Conservation (phyloP, 805 yeast genomes). For the Scheffersomyces ergatensis region DNA sequence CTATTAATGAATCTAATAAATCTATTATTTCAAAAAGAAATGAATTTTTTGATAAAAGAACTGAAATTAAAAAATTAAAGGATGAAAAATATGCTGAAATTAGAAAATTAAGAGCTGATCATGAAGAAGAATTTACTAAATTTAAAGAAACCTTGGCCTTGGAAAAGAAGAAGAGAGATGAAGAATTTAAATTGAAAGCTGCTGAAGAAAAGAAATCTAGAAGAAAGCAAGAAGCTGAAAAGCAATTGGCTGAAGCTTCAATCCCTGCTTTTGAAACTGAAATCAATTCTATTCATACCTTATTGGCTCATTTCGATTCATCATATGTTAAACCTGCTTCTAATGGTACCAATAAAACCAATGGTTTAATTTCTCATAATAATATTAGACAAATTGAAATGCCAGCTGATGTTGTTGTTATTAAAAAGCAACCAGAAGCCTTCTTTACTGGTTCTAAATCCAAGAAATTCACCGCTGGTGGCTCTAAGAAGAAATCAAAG, state of each 20-base stretch:
- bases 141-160: slow-evolving; percentile 67
- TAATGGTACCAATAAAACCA: slow-evolving; percentile 21
- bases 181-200: slow-evolving; percentile 58
- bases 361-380: slow-evolving; percentile 13
- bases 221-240: slow-evolving; percentile 58
- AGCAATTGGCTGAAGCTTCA: slow-evolving; percentile 69
- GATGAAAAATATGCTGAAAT: slow-evolving; percentile 67
- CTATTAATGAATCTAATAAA: slow-evolving; percentile 58
- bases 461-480: slow-evolving; percentile 38
- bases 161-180: slow-evolving; percentile 66
- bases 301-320: slow-evolving; percentile 77
- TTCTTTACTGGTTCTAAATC: slow-evolving; percentile 48
- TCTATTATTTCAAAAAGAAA: slow-evolving; percentile 65
- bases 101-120: slow-evolving; percentile 68
- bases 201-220: slow-evolving; percentile 51
- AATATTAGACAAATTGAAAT: slow-evolving; percentile 52
- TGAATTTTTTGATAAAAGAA: slow-evolving; percentile 60
- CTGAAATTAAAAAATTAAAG: slow-evolving; percentile 62
- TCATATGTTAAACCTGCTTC: slow-evolving; percentile 53
- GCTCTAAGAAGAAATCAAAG: slow-evolving; percentile 51
- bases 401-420: slow-evolving; percentile 62
- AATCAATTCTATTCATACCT: slow-evolving; percentile 69
- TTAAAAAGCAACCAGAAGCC: slow-evolving; percentile 61
- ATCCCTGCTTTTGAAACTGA: slow-evolving; percentile 83
- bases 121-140: slow-evolving; percentile 69